A percentile compares a stretch with the other conserved stretches of the same genome.
Evolutionary conservation across 2,329 filamentous ascomycete genomes (phyloP).

Genomic region (Verticillium klebahnii): DNA sequence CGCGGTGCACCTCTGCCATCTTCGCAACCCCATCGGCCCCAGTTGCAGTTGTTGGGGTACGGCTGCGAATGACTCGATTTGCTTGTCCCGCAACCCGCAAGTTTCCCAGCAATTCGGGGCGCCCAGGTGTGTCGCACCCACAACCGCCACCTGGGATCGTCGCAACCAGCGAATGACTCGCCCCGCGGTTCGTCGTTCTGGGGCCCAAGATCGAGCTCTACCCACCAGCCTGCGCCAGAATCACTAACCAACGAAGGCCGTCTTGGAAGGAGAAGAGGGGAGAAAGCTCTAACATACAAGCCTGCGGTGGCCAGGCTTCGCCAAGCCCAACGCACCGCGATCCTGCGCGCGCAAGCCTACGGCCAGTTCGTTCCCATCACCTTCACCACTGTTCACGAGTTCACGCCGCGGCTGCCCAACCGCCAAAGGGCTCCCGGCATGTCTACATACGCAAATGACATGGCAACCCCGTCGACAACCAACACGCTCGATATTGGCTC

Average conservation of each 20-base stretch:
- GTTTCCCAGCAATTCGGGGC: background rate
- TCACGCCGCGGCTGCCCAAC: background rate
- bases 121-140: background rate
- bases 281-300: background rate
- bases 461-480: background rate
- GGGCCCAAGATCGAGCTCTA: background rate
- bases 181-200: background rate
- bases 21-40: background rate
- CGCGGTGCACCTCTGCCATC: background rate
- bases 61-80: background rate
- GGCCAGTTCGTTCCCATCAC: background rate
- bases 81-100: background rate
- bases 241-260: background rate
- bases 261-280: background rate
- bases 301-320: background rate
- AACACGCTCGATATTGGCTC: background rate
- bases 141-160: background rate
- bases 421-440: background rate
- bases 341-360: background rate
- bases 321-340: background rate
- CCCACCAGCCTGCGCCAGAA: background rate
- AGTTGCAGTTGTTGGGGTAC: background rate
- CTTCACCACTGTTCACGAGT: background rate
- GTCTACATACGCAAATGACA: background rate
- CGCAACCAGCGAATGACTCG: slow-evolving; percentile 1